Evolutionary conservation across 2,329 filamentous ascomycete genomes (phyloP), one percentile per base, ranked within the genome.

Genomic region (Lachnellula arida): DNA sequence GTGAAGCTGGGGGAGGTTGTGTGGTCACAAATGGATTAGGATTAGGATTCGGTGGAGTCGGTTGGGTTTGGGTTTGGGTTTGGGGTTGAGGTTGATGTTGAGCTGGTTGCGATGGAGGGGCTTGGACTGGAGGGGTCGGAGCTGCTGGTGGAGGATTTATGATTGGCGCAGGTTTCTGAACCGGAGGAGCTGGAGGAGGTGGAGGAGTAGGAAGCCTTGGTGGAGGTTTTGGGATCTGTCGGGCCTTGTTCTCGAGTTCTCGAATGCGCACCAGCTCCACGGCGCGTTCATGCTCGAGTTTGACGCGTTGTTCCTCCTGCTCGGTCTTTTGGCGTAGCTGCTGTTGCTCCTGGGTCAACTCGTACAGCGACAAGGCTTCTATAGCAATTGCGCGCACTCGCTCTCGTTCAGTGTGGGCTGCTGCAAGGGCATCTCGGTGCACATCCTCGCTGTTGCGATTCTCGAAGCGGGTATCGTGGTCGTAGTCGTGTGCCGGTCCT

Each of bases 391-490:
- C 72, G 28, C 79, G 78, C 11, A 93, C 80, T 28, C 81, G 78
- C 39, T 88, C 81, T 68, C 91, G 88, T 65, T 87, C 81, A 14
- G 77, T 76, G 49, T 82, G 82, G 4, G 86, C 86, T 47, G 81
- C 80, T 46, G 81, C 81, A 15, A 93, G 78, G 14, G 87, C 86
- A 63, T 84, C 80, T 42, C 55, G 48, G 53, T 68, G 66, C 5
- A 66, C 49, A 17, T 63, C 59, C 43, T 65, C 60, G 15, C 53
- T 49, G 37, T 64, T 64, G 28, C 60, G 51, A 23, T 55, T 57
- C 8, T 58, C 56, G 25, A 60, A 62, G 43, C 46, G 51, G 3
- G 46, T 17, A 15, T 58, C 44, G 17, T 61, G 42, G 8, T 57
- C 57, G 25, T 49, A 34, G 49, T 42, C 22, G 46, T 25, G 22